phyloP scores from a whole-genome alignment of 2,329 filamentous ascomycete species.

The Trichoderma endophyticum region DNA sequence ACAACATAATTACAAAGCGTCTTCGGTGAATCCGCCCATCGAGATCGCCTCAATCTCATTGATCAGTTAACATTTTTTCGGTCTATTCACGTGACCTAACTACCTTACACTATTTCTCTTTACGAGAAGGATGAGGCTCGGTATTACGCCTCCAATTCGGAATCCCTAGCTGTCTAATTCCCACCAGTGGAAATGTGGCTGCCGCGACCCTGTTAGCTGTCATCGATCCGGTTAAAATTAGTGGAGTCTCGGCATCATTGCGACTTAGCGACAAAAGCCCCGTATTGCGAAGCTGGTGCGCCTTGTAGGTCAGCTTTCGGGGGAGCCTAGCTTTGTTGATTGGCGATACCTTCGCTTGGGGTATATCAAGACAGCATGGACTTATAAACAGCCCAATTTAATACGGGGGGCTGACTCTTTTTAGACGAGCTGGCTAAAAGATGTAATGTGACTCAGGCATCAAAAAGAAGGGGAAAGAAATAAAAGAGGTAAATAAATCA shows the following conservation, averaged over 20 bases:
- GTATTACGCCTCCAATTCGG: slow-evolving; percentile 4
- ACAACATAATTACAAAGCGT: background rate
- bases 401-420: background rate
- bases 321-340: slow-evolving; percentile 7
- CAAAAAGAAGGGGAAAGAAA: background rate
- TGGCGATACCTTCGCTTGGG: slow-evolving; percentile 3
- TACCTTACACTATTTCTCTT: background rate
- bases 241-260: slow-evolving; percentile 1
- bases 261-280: background rate
- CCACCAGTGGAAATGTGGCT: slow-evolving; percentile 14
- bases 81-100: background rate
- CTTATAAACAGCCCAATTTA: background rate
- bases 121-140: slow-evolving; percentile 14
- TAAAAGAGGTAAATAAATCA: background rate
- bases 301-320: background rate
- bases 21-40: background rate
- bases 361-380: background rate
- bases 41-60: background rate
- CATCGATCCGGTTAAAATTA: slow-evolving; percentile 2
- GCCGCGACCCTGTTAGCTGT: background rate
- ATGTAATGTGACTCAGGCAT: background rate
- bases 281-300: background rate
- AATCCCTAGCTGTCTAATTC: background rate
- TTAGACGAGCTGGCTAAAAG: background rate
- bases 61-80: background rate